phyloP scores from a whole-genome alignment of 2,329 filamentous ascomycete genomes.

The Epichloe gansuensis region DNA sequence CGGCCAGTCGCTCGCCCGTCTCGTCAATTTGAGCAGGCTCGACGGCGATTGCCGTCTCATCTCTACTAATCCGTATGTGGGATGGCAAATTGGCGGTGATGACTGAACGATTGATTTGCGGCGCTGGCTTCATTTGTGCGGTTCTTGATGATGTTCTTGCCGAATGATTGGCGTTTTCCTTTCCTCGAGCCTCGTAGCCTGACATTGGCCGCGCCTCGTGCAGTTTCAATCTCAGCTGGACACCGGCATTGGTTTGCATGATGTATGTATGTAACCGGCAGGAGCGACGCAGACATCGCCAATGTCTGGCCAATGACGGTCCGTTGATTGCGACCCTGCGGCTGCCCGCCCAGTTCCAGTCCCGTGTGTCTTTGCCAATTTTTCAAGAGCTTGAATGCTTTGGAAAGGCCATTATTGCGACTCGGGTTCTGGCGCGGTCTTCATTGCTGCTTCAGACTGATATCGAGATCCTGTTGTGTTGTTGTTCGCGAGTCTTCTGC shows the following conservation, averaged over 20 bases:
- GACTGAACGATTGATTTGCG: too few relatives aligned
- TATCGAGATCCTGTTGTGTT: background rate
- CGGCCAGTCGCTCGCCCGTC: background rate
- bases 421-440: background rate
- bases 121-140: too few relatives aligned
- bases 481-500: background rate
- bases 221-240: background rate
- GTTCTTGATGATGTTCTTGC: background rate
- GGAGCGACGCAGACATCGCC: background rate
- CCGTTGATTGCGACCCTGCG: background rate
- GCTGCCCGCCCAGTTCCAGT: background rate
- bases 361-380: background rate
- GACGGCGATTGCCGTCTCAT: background rate
- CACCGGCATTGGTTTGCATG: conserved; percentile 1
- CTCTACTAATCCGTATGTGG: background rate
- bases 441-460: background rate
- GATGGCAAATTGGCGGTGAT: too few relatives aligned
- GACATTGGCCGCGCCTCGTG: background rate
- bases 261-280: background rate
- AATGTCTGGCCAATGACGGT: conserved; percentile 3
- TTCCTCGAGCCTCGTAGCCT: too few relatives aligned
- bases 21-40: background rate
- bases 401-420: background rate
- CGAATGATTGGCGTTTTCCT: background rate
- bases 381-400: background rate